Conservation (phyloP, 2,329 filamentous ascomycete genomes). For the Exophiala phaeomuriformis region DNA sequence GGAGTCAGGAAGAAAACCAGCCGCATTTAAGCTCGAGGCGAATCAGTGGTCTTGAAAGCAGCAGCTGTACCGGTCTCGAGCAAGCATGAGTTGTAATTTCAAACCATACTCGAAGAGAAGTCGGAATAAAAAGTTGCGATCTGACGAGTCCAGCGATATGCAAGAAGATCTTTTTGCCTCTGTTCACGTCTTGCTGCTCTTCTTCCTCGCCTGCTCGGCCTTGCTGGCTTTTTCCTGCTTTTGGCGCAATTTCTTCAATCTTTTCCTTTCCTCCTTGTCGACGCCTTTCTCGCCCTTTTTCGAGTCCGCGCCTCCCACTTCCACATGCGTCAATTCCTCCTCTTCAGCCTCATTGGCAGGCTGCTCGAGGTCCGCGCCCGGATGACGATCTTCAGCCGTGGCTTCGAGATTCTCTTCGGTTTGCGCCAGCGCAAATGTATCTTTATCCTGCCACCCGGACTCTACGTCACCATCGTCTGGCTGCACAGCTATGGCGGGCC, state of each 20-base stretch:
- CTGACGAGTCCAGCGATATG: not conserved
- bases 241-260: constrained; percentile 15
- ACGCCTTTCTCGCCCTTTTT: too few species aligned
- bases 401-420: constrained; percentile 1
- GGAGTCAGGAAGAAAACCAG: too few species aligned
- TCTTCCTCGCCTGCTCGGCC: constrained; percentile 6
- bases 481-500: constrained; percentile 21
- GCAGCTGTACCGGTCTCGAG: too few species aligned
- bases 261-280: constrained; percentile 19
- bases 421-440: not conserved
- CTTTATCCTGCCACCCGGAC: not conserved
- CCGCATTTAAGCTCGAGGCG: too few species aligned
- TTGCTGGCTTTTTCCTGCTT: constrained; percentile 8
- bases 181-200: not conserved
- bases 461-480: constrained; percentile 1
- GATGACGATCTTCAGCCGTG: constrained; percentile 11
- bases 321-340: constrained; percentile 32
- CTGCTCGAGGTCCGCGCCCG: constrained; percentile 30
- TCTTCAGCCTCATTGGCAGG: constrained; percentile 32
- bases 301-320: constrained; percentile 31
- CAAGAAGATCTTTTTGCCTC: not conserved
- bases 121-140: too few species aligned
- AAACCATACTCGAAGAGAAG: too few species aligned
- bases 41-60: too few species aligned
- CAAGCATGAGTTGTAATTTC: too few species aligned